Conservation (phyloP, 306 rosid species). For the Malus sieversii region DNA sequence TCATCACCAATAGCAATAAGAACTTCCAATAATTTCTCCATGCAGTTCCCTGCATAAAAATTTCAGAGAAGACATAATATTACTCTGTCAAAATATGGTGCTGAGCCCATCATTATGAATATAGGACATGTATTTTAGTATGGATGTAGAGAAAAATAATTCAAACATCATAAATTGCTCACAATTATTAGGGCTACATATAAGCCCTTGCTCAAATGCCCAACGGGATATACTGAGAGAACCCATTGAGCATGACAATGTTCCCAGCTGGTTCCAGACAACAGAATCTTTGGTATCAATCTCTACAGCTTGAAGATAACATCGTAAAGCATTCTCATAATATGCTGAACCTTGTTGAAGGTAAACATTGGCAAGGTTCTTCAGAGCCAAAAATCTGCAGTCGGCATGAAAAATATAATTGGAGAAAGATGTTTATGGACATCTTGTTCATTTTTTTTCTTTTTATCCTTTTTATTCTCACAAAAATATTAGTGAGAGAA, state of each 20-base stretch:
- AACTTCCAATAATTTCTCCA: constrained; percentile 98
- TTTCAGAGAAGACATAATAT: constrained; percentile 9
- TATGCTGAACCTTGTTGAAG: constrained; percentile 81
- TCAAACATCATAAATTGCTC: constrained; percentile 24
- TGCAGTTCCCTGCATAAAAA: constrained; percentile 81
- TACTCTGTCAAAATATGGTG: not conserved
- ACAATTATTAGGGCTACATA: constrained; percentile 97
- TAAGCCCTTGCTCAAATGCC: constrained; percentile 98
- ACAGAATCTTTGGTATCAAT: constrained; percentile 93
- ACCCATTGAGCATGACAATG: constrained; percentile 90
- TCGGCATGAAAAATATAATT: constrained; percentile 17
- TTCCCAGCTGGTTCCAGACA: constrained; percentile 95
- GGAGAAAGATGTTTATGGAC: not conserved
- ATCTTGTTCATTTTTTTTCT: not conserved
- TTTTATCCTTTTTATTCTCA: not conserved
- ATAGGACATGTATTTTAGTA: not conserved
- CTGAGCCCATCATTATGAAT: not conserved
- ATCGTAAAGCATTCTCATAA: constrained; percentile 70
- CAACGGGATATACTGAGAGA: constrained; percentile 83
- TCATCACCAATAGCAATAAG: constrained; percentile 97
- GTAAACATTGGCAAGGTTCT: constrained; percentile 87
- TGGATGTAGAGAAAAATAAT: not conserved
- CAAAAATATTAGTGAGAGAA: not conserved
- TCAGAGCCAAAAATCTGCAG: constrained; percentile 87
- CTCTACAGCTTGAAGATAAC: constrained; percentile 98